Base-by-base conservation (phyloP, 202 grass and related monocot species). In the Hordeum pubiflorum region DNA sequence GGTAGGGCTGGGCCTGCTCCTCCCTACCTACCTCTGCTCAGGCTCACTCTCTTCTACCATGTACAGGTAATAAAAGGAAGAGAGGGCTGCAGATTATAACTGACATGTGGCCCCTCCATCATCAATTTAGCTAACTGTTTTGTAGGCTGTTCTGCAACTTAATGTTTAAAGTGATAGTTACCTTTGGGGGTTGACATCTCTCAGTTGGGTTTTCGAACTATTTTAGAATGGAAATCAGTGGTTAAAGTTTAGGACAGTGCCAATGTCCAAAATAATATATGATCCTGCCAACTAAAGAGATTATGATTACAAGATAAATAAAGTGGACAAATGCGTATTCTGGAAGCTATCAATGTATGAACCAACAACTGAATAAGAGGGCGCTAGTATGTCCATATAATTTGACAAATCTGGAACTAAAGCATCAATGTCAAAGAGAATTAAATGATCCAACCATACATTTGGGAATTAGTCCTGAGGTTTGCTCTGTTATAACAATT, bases 391-490 rank as follows among this genome's bases (percentile, higher is more conserved):
- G 67, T 70, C 14, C 37, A 70, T 70, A 70, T 24, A 24, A 23
- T 59, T 23, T 24, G 22, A 22, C n/a, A 57, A 69, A 15, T 44
- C 26, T 73, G 7, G 15, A 82, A 50, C 41, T 56, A 81, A 15
- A 85, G 48, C 48, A 52, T 52, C 48, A 52, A 10, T 54, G 48
- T 73, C 46, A 26, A 14, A 65, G 37, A 73, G 26, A 75, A 82
- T 64, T 41, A 73, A 63, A 82, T 63, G 10, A 67, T 39, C 27
- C 33, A 73, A 76, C 38, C 63, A 54, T 68, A 76, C 64, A 76
- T 58, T 58, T 32, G 9, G 17, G 8, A 58, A 67, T 44, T 39
- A 52, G 48, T 50, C 10, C 67, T 32, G 15, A 23, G 58, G 58
- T 61, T 27, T 61, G 50, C 15, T 55, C 17, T 4, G 15, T 20